Evolutionary conservation across 495 filamentous ascomycete species (phyloP), one percentile per base, ranked within the genome.

Genomic region (Pseudoneurospora amorphoporcata): DNA sequence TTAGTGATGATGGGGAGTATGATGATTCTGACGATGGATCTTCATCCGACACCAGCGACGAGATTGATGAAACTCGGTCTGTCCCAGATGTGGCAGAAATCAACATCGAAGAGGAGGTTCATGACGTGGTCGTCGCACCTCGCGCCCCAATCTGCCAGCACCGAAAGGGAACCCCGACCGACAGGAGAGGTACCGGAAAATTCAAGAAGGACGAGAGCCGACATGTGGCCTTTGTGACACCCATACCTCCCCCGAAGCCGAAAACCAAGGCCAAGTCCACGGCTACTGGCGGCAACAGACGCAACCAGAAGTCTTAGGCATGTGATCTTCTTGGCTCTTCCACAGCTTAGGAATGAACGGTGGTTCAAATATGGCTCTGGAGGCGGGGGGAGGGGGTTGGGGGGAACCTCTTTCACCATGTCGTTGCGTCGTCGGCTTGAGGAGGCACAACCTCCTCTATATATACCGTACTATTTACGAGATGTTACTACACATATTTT

Each of bases 1-100:
- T 97, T 74, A 94, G 92, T 82, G 94, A 97, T 79, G 91, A 94
- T 78, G 91, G 89, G 70, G 90, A 92, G 76, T 92, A 94, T 76
- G 90, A 89, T 72, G 88, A 90, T 69, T 85, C 83, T 3, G 82
- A 83, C 68, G 84, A 82, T 40, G 82, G 81, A 17, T 85, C 84
- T 3, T 80, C 82, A 10, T 85, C 83, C 8, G 84, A 85, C 9
- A 76, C 77, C 45, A 82, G 82, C 58, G 84, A 84, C 39, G 82
- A 72, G 37, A 23, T 23, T 23, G 77, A 81, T 71, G 81, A 82
- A 12, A 77, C 79, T 23, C 80, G 81, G 69, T 83, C 83, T 0
- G 83, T 82, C 4, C 84, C 84, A 5, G 84, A 86, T 73, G 82
- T 86, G 8, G 84, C 84, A 72, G 84, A 86, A 61, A 83, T 86